phyloP scores from a whole-genome alignment of 2,329 filamentous ascomycete species.

The Pseudocercospora pini-densiflorae region DNA sequence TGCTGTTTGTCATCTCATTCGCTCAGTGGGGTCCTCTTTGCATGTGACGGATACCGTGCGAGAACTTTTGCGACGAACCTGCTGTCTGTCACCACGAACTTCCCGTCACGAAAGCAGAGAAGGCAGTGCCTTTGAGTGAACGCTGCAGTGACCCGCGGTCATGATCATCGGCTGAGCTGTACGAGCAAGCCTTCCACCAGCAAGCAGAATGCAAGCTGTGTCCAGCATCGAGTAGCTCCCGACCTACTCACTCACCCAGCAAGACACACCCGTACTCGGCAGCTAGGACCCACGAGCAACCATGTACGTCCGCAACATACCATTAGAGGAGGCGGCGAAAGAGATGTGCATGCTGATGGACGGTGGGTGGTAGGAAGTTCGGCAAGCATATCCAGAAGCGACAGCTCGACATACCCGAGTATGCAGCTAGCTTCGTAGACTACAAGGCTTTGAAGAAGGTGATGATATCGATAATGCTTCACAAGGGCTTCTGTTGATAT shows the following conservation, averaged over 20 bases:
- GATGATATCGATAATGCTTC: slow-evolving; percentile 15
- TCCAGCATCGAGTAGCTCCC: slow-evolving; percentile 13
- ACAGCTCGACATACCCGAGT: slow-evolving; percentile 98
- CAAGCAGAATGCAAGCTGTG: slow-evolving; percentile 3
- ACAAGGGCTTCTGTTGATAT: slow-evolving; percentile 13
- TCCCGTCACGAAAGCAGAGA: neutral
- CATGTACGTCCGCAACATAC: slow-evolving; percentile 18
- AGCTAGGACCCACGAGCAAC: neutral
- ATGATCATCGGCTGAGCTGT: slow-evolving; percentile 14
- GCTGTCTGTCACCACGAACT: neutral
- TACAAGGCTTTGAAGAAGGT: slow-evolving; percentile 99
- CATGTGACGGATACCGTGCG: neutral
- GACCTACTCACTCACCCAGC: neutral
- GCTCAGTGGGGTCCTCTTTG: neutral
- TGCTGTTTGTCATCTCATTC: neutral
- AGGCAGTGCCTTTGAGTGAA: neutral
- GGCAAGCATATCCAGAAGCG: slow-evolving; percentile 99
- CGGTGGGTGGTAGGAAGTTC: slow-evolving; percentile 79
- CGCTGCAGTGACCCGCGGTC: neutral
- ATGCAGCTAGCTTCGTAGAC: slow-evolving; percentile 98
- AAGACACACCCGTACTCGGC: neutral
- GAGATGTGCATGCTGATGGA: slow-evolving; percentile 19
- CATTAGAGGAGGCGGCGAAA: neutral
- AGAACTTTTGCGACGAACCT: neutral
- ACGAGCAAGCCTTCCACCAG: slow-evolving; percentile 8